These are phyloP conservation scores for Penicillium nordicum DNA, from an alignment of 2,329 filamentous ascomycete genomes.

Conservation along the genomic window DNA sequence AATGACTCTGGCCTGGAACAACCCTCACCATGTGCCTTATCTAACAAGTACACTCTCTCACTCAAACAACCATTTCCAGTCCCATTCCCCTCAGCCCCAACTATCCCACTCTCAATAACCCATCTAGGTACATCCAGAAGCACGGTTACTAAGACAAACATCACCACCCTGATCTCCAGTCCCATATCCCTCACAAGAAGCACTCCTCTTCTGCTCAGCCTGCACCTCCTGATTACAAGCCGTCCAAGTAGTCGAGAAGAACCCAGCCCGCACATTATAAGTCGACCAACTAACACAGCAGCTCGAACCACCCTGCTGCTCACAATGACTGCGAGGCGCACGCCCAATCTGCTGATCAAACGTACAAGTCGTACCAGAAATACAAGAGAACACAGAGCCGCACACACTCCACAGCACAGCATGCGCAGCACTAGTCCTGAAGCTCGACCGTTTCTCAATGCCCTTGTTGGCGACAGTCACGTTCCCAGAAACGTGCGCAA, in stretches of 20 bases:
- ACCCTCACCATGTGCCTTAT: neutral
- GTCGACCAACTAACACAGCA: constrained; percentile 1
- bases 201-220: neutral
- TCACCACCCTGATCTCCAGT: neutral
- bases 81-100: neutral
- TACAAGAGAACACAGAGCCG: neutral
- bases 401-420: neutral
- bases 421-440: neutral
- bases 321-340: neutral
- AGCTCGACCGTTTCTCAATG: neutral
- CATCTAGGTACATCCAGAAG: constrained; percentile 1
- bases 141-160: constrained; percentile 1
- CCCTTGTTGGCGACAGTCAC: neutral
- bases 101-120: neutral
- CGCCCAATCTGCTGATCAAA: neutral
- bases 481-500: neutral
- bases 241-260: constrained; percentile 1
- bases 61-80: neutral
- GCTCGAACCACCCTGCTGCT: neutral
- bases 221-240: neutral
- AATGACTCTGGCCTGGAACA: neutral
- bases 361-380: neutral
- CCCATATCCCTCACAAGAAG: neutral
- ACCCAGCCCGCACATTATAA: neutral
- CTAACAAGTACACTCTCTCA: neutral